A percentile compares a stretch with the other conserved stretches of the same genome.
phyloP scores from a whole-genome alignment of 2,329 filamentous ascomycete genomes.

The Samsoniella hepiali region DNA sequence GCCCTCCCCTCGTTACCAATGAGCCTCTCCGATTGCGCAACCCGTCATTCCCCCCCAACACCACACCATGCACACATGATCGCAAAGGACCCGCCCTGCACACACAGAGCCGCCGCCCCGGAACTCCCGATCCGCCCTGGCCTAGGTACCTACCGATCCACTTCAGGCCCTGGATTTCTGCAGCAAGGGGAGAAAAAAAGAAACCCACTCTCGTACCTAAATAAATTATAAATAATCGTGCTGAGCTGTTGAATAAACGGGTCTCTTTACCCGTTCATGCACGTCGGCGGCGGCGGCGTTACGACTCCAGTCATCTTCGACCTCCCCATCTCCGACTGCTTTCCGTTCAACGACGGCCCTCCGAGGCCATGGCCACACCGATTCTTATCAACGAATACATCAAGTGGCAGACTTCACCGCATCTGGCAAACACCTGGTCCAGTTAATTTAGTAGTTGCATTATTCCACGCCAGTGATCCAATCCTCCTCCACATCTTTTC shows the following conservation, averaged over 20 bases:
- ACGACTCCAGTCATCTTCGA: background rate
- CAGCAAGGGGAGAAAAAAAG: background rate
- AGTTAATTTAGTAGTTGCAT: background rate
- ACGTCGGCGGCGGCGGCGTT: constrained; percentile 12
- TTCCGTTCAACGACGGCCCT: constrained; percentile 1
- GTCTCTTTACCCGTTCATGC: background rate
- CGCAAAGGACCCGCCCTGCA: constrained; percentile 4
- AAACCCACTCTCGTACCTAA: background rate
- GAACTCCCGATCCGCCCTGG: background rate
- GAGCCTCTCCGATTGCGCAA: constrained; percentile 6
- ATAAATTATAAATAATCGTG: too few relatives aligned
- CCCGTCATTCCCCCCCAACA: background rate
- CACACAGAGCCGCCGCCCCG: background rate
- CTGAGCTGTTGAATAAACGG: too few relatives aligned
- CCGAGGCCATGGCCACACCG: background rate
- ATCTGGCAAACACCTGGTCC: background rate
- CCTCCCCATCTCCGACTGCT: background rate
- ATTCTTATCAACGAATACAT: background rate
- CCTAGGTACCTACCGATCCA: background rate
- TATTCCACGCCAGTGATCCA: background rate
- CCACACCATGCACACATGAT: constrained; percentile 5
- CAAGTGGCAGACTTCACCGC: background rate
- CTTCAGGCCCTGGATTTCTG: constrained; percentile 6
- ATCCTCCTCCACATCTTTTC: background rate
- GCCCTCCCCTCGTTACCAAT: background rate